Conservation (phyloP, 2,329 filamentous ascomycete species). For the Curvularia sp. region DNA sequence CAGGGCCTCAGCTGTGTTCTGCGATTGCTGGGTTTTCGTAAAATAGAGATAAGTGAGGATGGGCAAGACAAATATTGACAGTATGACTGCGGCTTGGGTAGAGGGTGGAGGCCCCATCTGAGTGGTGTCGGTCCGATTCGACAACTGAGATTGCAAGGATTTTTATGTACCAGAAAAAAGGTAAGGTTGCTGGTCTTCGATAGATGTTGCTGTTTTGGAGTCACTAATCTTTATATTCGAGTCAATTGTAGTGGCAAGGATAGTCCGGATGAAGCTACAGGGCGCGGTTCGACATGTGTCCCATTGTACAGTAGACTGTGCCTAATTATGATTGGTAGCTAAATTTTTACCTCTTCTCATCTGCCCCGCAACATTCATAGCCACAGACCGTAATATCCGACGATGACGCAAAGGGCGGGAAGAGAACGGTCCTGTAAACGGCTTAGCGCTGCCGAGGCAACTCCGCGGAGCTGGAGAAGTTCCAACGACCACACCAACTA, state of each 20-base stretch:
- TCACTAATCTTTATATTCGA: background rate
- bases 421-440: background rate
- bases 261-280: background rate
- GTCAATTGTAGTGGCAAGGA: background rate
- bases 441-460: constrained; percentile 17
- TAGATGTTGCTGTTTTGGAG: background rate
- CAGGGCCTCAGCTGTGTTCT: constrained; percentile 34
- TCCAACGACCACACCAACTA: background rate
- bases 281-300: constrained; percentile 3
- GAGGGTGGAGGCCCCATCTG: constrained; percentile 37
- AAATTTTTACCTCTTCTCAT: background rate
- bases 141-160: background rate
- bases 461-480: constrained; percentile 5
- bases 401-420: constrained; percentile 22
- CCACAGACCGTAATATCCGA: constrained; percentile 4
- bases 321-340: background rate
- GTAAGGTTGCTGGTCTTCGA: background rate
- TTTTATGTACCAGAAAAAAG: background rate
- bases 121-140: background rate
- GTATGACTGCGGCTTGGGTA: constrained; percentile 35
- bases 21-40: constrained; percentile 19
- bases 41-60: constrained; percentile 43
- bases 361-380: constrained; percentile 8
- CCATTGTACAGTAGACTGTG: too few species aligned
- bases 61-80: constrained; percentile 41